Conservation (phyloP, 2,329 filamentous ascomycete genomes). For the Exophiala mesophila region DNA sequence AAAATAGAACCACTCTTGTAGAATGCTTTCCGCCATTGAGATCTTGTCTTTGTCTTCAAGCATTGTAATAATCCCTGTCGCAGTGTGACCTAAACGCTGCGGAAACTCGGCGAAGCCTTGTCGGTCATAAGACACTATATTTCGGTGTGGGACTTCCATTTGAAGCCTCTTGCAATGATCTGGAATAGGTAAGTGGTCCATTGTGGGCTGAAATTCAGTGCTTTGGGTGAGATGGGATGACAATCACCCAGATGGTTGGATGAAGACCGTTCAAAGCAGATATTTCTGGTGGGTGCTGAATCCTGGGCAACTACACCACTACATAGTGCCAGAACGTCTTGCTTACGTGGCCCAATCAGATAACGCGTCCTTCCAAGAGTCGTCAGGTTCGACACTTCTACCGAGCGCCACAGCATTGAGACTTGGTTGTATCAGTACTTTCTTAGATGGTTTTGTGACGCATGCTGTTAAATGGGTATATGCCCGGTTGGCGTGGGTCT, state of each 20-base stretch:
- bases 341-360: background rate
- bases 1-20: background rate
- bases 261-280: background rate
- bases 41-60: background rate
- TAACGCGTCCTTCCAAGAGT: no score
- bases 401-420: no score
- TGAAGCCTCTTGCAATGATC: background rate
- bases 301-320: no score
- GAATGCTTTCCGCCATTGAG: background rate
- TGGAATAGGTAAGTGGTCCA: background rate
- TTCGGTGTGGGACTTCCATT: background rate
- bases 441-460: no score
- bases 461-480: no score
- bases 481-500: no score
- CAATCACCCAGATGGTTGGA: background rate
- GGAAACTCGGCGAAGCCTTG: background rate
- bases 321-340: background rate
- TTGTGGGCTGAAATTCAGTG: background rate
- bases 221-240: background rate
- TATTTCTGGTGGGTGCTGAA: no score
- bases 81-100: background rate
- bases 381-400: no score
- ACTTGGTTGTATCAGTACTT: no score
- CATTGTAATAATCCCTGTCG: background rate
- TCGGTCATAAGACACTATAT: background rate